Percentiles rank a stretch among this genome's conserved stretches.
Conservation (phyloP, 225 moss, liverwort and hornwort species). For the Sphagnum tenellum region DNA sequence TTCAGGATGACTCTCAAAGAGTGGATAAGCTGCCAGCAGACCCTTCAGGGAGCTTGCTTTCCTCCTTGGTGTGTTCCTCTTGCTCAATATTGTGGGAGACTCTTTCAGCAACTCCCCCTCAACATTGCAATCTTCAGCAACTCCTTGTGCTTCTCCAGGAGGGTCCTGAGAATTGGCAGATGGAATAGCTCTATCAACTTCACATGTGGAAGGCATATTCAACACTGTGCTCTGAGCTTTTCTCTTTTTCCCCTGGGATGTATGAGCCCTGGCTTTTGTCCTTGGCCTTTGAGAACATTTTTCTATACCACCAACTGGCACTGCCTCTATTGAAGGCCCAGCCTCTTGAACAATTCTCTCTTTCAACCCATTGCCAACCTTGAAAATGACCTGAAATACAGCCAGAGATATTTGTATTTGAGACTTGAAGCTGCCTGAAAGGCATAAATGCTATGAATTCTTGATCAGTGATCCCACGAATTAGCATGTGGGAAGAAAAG, state of each 20-base stretch:
- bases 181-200: neutral
- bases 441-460: neutral
- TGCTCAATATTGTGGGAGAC: conserved; percentile 13
- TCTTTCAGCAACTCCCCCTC: conserved; percentile 13
- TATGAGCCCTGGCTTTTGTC: conserved; percentile 16
- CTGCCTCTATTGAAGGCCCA: conserved; percentile 5
- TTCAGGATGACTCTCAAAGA: conserved; percentile 7
- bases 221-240: too few relatives aligned
- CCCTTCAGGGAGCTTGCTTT: conserved; percentile 22
- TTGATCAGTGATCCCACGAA: neutral
- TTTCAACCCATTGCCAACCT: conserved; percentile 30
- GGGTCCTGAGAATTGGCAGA: conserved; percentile 12
- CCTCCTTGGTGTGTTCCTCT: conserved; percentile 11
- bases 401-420: too few relatives aligned
- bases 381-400: conserved; percentile 29
- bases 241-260: conserved; percentile 12
- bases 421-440: too few relatives aligned
- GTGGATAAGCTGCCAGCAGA: conserved; percentile 20
- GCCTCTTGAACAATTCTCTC: conserved; percentile 12
- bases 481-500: neutral
- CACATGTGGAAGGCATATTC: too few relatives aligned
- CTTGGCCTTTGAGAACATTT: conserved; percentile 25
- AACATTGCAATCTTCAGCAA: conserved; percentile 8
- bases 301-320: conserved; percentile 14
- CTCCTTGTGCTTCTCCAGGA: conserved; percentile 6